Base-by-base conservation (phyloP, 208 protist species). In the Borovskyia barvae region DNA sequence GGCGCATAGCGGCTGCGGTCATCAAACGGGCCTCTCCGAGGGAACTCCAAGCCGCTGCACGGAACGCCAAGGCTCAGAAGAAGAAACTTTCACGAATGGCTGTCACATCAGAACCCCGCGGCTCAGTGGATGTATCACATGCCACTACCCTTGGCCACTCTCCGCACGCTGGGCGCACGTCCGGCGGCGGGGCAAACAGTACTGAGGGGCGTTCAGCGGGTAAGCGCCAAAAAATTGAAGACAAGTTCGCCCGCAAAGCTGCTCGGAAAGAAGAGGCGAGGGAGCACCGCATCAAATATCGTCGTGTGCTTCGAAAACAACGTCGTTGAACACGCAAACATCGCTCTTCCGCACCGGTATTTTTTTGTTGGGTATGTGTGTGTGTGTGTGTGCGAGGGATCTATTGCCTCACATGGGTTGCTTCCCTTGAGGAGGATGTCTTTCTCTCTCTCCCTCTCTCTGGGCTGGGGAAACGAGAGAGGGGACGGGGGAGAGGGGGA, bases 1-100 rank as follows among this genome's bases (percentile, higher is more conserved):
- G 72, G 26, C 56, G 70, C n/a, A 93, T 93, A 66, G 54, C 82
- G n/a, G 71, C 75, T 2, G 62, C 73, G 1, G 83, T 93, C 15
- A 24, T 79, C 11, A 72, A 73, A 19, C 73, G 81, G 25, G 86
- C 86, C 17, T 87, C 76, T 40, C 41, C 80, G 37, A 84, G 82
- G 39, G 86, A 93, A 51, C 56, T 87, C 17, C 25, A 77, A 29
- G 33, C 58, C 24, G 78, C 78, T 2, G 30, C 65, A 0, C 63
- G 49, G 4, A 65, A 63, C 19, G 59, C 51, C 1, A 65, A 66
- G 36, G n/a, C 49, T 19, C 42, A 55, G 19, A 66, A 39, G 42
- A 57, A 43, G 19, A 42, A 52, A 41, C n/a, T n/a, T n/a, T n/a
- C n/a, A n/a, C n/a, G n/a, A n/a, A n/a, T n/a, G n/a, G n/a, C n/a